Evolutionary conservation across 2,329 filamentous ascomycete species (phyloP), one percentile per base, ranked within the genome.

Genomic region (Orbilia oligospora): DNA sequence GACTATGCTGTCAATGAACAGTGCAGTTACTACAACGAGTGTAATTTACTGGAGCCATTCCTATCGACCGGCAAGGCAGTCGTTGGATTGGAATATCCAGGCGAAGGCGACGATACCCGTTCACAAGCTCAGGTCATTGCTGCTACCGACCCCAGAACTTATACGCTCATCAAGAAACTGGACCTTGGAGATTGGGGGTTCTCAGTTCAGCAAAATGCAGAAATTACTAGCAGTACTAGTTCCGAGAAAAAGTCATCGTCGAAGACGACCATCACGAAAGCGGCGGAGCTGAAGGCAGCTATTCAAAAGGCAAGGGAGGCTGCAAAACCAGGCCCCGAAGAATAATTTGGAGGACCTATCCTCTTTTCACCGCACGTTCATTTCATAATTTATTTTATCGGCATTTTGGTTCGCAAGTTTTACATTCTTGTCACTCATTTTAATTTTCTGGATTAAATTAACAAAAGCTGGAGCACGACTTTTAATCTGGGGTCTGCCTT

Each of bases 1-100:
- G 86, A 91, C 81, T 93, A 91, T 84, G 88, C 87, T 5, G 90
- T 93, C 81, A 91, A 92, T 83, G 91, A 93, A 85, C 87, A 92
- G 84, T 93, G 91, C 82, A 86, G 87, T 16, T 81, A 90, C 82
- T 89, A 89, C 80, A 76, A 84, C 2, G 90, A 92, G 83, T 92
- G 91, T 82, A 84, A 85, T 46, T 86, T 84, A 1, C 92, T 89
- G 82, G 83, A 85, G 1, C 84, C 87, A 3, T 92, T 92, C 82
- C 87, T 90, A 71, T 81, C 86, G 5, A 87, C 87, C 5, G 86
- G 86, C 30, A 92, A 92, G 83, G 90, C 91, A 1, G 91, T 93
- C 30, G 92, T 92, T 82, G 89, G 92, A 82, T 91, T 93, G 79
- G 91, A 93, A 84, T 93, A 93, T 81, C 90, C 90, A 1, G 61